phyloP scores from a whole-genome alignment of 495 filamentous ascomycete species.

The Platismatia glauca region DNA sequence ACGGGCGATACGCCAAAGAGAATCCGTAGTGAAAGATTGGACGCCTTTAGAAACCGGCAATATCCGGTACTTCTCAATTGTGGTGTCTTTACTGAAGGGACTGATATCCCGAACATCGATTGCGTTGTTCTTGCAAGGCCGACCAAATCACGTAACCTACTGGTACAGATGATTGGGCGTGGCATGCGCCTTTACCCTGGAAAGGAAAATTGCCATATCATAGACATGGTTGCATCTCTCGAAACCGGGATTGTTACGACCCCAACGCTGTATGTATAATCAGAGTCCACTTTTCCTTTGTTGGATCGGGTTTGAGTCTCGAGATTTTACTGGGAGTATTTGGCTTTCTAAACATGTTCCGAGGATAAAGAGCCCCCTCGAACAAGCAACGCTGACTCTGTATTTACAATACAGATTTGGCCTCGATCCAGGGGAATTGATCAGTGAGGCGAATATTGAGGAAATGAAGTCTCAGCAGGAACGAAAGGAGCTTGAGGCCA shows the following conservation, averaged over 20 bases:
- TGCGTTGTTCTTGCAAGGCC: constrained; percentile 84
- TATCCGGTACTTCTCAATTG: constrained; percentile 91
- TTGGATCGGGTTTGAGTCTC: neutral
- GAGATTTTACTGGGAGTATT: neutral
- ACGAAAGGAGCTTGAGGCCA: constrained; percentile 33
- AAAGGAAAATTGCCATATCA: constrained; percentile 86
- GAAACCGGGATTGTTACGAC: constrained; percentile 75
- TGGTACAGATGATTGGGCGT: constrained; percentile 96
- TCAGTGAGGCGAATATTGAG: constrained; percentile 50
- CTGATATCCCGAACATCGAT: constrained; percentile 95
- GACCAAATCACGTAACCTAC: constrained; percentile 78
- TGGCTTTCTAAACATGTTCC: neutral
- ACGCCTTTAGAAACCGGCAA: constrained; percentile 63
- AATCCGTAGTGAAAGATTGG: constrained; percentile 56
- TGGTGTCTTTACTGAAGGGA: constrained; percentile 92
- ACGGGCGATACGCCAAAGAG: constrained; percentile 64
- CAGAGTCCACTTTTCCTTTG: neutral
- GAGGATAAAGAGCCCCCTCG: neutral
- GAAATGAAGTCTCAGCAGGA: constrained; percentile 48
- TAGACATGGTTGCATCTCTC: constrained; percentile 88
- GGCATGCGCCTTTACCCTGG: constrained; percentile 73
- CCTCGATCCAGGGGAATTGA: constrained; percentile 72
- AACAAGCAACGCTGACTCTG: neutral
- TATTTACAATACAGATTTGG: constrained; percentile 47
- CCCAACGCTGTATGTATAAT: constrained; percentile 52